Evolutionary conservation across 2,329 filamentous ascomycete species (phyloP).

Genomic region (Stylonectria norvegica): DNA sequence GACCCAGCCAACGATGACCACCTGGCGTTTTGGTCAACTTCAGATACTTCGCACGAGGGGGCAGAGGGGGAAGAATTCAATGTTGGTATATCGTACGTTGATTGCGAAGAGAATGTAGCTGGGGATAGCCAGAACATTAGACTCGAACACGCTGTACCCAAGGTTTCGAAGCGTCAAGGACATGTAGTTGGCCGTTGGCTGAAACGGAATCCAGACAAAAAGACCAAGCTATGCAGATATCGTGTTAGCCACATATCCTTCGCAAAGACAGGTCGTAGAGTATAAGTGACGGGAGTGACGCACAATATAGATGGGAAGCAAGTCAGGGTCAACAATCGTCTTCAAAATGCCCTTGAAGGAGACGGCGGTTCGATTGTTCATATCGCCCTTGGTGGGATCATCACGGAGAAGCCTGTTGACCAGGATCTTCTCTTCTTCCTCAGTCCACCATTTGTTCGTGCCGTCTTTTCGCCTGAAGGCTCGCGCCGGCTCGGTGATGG

Average conservation of each 20-base stretch:
- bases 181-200: slow-evolving; percentile 50
- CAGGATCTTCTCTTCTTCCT: slow-evolving; percentile 57
- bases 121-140: slow-evolving; percentile 63
- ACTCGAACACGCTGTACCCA: slow-evolving; percentile 58
- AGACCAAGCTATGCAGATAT: slow-evolving; percentile 24
- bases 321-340: slow-evolving; percentile 49
- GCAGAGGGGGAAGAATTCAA: too few relatives aligned
- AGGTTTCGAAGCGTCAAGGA: slow-evolving; percentile 56
- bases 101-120: slow-evolving; percentile 46
- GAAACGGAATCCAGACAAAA: slow-evolving; percentile 46
- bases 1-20: slow-evolving; percentile 21
- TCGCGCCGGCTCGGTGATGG: slow-evolving; percentile 9
- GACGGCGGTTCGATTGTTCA: slow-evolving; percentile 59
- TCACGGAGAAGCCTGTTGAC: slow-evolving; percentile 58
- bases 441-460: slow-evolving; percentile 57
- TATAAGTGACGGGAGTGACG: slow-evolving; percentile 35
- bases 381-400: slow-evolving; percentile 56
- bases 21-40: too few relatives aligned
- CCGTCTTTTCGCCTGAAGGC: slow-evolving; percentile 39
- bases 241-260: slow-evolving; percentile 27
- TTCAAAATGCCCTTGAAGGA: slow-evolving; percentile 49
- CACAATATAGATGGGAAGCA: slow-evolving; percentile 50
- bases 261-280: neutral
- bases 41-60: slow-evolving; percentile 1
- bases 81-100: slow-evolving; percentile 28